Evolutionary conservation across 805 yeast species (phyloP), one percentile per base, ranked within the genome.

Genomic region (Sugiyamaella qingdaonensis): DNA sequence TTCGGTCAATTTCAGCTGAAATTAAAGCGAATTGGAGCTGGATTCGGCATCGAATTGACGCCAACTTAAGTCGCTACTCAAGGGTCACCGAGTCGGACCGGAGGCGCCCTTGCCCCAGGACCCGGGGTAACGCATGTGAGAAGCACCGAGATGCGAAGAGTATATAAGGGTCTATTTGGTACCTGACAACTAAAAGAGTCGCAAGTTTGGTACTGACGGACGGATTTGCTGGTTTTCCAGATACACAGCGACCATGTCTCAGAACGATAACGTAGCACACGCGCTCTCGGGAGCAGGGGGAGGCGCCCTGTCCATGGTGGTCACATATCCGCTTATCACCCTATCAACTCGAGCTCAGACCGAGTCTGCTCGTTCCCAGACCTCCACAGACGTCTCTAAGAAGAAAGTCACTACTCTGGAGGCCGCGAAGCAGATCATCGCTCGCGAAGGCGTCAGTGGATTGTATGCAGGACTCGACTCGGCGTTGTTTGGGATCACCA

Each of bases 241-340:
- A 24, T 24, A 24, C 29, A 24, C 29, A 24, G 29, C 29, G 29
- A 47, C 21, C 34, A 42, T 32, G 31, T 65, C 62, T 65, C 54
- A 62, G 48, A 59, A 59, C 53, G 73, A 72, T 58, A 71, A 69
- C 48, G 71, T 87, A 35, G 89, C 94, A 11, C 97, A 91, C 65
- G 97, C 97, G n/a, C 69, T 91, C 10, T 86, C 96, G 4, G 98
- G 97, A 10, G 96, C 96, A 34, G 85, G 91, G 5, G 96, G 96
- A 27, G 97, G 97, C 11, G 90, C 92, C 19, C 77, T 88, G 29
- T 80, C 96, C 2, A 86, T 89, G 85, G 78, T 85, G 0, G 82
- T 89, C 37, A 91, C 97, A 0, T 91, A 91, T 66, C 98, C 98
- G 1, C 73, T 91, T 61, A 89, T 88, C 55, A 86, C 95, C 0